Conservation (phyloP, 1,139 yeast species). For the Saccharomyces hybrid region DNA sequence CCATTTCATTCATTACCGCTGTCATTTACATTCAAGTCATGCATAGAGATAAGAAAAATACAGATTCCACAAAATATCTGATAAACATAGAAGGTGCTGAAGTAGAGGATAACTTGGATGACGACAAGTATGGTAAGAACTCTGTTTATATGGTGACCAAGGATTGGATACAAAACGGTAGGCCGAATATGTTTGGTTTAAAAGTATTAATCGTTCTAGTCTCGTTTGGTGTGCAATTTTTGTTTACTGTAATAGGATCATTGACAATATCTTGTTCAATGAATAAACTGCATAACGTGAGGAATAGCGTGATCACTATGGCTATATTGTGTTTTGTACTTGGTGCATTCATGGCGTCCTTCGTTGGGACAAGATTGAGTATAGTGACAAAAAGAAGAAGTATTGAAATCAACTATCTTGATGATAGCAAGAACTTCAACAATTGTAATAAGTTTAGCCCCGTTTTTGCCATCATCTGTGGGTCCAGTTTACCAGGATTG, state of each 20-base stretch:
- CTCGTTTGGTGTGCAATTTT: slow-evolving; percentile 67
- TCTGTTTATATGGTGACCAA: slow-evolving; percentile 11
- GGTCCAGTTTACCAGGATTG: slow-evolving; percentile 55
- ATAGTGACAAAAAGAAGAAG: slow-evolving; percentile 25
- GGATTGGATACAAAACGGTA: slow-evolving; percentile 16
- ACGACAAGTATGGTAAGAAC: slow-evolving; percentile 9
- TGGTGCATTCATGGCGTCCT: slow-evolving; percentile 72
- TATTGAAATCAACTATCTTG: slow-evolving; percentile 26
- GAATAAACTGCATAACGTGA: slow-evolving; percentile 50
- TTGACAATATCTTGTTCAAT: slow-evolving; percentile 52
- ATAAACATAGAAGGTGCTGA: slow-evolving; percentile 3
- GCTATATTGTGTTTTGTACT: slow-evolving; percentile 54
- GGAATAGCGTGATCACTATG: slow-evolving; percentile 59
- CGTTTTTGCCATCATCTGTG: slow-evolving; percentile 42
- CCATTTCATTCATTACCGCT: slow-evolving; percentile 18
- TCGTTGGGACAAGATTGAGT: slow-evolving; percentile 42
- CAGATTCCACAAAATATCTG: neutral
- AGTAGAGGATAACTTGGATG: slow-evolving; percentile 1
- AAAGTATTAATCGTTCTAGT: slow-evolving; percentile 45
- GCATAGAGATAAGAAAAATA: slow-evolving; percentile 6
- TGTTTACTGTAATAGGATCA: slow-evolving; percentile 57
- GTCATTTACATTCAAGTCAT: slow-evolving; percentile 13
- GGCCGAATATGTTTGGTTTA: slow-evolving; percentile 7
- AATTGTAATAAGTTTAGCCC: slow-evolving; percentile 7
- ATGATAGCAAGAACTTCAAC: slow-evolving; percentile 4